Percentiles rank a stretch among this genome's conserved stretches.
Conservation (phyloP, 139 green algal species). For the Chlamydomonas incerta region DNA sequence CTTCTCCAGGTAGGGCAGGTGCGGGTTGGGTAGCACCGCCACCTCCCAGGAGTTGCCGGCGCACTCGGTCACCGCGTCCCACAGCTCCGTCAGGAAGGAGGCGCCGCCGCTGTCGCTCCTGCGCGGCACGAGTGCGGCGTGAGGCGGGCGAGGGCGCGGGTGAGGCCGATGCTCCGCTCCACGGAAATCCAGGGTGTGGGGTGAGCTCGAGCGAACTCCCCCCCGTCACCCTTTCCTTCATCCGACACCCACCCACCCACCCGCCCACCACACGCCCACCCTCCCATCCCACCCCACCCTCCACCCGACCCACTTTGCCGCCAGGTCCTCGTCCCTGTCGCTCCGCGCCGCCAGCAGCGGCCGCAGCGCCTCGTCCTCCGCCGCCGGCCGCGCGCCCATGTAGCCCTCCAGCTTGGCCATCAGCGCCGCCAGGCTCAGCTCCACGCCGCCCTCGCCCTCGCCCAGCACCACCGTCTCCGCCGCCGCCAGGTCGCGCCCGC, state of each 20-base stretch:
- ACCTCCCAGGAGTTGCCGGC: slow-evolving; percentile 55
- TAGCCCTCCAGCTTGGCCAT: slow-evolving; percentile 65
- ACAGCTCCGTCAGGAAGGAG: slow-evolving; percentile 75
- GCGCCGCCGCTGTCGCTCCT: slow-evolving; percentile 81
- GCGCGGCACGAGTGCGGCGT: not conserved
- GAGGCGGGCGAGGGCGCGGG: not conserved
- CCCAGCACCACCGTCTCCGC: not conserved
- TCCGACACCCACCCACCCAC: not conserved
- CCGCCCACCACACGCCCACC: not conserved
- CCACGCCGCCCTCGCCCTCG: slow-evolving; percentile 4
- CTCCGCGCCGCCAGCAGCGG: slow-evolving; percentile 58
- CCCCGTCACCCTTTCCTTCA: not conserved
- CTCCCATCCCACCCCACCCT: not conserved
- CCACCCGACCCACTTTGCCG: slow-evolving; percentile 27
- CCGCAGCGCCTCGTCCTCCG: slow-evolving; percentile 51
- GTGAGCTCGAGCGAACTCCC: too few relatives aligned
- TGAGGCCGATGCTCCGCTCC: too few relatives aligned
- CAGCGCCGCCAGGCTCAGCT: not conserved
- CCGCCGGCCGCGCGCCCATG: slow-evolving; percentile 63
- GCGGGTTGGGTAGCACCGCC: slow-evolving; percentile 50
- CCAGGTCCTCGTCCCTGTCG: slow-evolving; percentile 42
- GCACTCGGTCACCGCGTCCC: slow-evolving; percentile 62
- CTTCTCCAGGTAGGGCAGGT: slow-evolving; percentile 35
- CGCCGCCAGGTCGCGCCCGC: slow-evolving; percentile 68
- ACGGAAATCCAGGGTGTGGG: not conserved